Evolutionary conservation across 106 monocot genomes (phyloP).

Genomic region (Hemerocallis citrina): DNA sequence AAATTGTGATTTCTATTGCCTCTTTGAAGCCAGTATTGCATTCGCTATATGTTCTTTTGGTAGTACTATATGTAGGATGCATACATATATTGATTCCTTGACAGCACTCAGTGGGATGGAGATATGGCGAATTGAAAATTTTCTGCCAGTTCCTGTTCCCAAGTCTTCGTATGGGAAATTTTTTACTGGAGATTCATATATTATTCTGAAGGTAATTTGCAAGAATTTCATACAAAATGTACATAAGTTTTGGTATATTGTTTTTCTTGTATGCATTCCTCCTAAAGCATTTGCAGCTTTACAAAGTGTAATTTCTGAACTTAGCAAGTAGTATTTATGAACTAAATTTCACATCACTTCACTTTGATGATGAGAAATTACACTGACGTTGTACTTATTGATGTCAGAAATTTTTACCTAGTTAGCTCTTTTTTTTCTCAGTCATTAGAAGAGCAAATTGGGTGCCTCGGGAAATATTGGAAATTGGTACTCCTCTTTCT

Average conservation of each 20-base stretch:
- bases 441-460: no score
- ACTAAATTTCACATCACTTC: background rate
- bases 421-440: no score
- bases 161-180: conserved; percentile 85
- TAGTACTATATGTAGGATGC: background rate
- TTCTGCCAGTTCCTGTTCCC: conserved; percentile 66
- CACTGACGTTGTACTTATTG: no score
- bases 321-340: background rate
- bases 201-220: conserved; percentile 69
- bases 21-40: background rate
- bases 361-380: no score
- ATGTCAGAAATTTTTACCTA: no score
- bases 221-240: no score
- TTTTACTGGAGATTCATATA: conserved; percentile 82
- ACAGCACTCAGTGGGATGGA: conserved; percentile 64
- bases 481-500: no score
- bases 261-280: no score
- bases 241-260: no score
- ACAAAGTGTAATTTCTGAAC: background rate
- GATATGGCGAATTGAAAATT: conserved; percentile 96
- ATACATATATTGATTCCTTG: conserved; percentile 17
- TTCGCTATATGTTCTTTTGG: no score
- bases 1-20: background rate
- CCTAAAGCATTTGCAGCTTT: background rate
- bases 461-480: no score